Conservation (phyloP, 495 filamentous ascomycete genomes). For the Chaetomium tenue region DNA sequence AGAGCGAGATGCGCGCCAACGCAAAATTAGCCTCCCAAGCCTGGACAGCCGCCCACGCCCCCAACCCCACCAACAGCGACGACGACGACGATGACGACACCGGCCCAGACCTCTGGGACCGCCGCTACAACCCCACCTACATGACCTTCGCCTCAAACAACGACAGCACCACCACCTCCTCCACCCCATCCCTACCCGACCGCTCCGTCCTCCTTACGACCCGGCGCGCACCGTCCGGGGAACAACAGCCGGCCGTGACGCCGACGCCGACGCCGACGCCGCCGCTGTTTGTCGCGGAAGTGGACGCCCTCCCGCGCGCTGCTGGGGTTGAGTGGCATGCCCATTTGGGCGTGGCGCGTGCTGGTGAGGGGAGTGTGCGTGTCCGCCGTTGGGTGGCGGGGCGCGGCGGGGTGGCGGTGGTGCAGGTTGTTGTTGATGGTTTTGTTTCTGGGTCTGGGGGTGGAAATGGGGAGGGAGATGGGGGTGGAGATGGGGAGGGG, state of each 20-base stretch:
- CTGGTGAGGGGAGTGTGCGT: conserved; percentile 5
- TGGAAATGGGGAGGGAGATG: too few species aligned
- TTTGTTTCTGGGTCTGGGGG: neutral
- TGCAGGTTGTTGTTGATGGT: conserved; percentile 18
- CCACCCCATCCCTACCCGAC: neutral
- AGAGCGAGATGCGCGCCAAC: conserved; percentile 14
- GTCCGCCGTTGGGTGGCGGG: neutral
- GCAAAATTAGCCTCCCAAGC: conserved; percentile 29
- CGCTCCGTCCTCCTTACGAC: neutral
- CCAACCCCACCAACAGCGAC: conserved; percentile 18
- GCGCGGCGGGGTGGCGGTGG: neutral
- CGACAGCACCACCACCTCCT: conserved; percentile 7
- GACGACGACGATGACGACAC: conserved; percentile 42
- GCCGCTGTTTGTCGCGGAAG: conserved; percentile 69
- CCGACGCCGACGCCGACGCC: conserved; percentile 38
- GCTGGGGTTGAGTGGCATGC: conserved; percentile 40
- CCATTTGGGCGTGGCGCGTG: conserved; percentile 30
- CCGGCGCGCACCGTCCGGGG: neutral
- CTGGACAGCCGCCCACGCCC: conserved; percentile 41
- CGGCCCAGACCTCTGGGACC: conserved; percentile 72
- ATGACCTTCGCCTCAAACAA: conserved; percentile 29
- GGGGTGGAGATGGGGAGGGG: neutral
- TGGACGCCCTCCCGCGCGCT: conserved; percentile 32
- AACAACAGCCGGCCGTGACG: neutral
- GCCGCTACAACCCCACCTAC: conserved; percentile 52